phyloP scores from a whole-genome alignment of 306 rosid species.

The Clitoria ternatea region DNA sequence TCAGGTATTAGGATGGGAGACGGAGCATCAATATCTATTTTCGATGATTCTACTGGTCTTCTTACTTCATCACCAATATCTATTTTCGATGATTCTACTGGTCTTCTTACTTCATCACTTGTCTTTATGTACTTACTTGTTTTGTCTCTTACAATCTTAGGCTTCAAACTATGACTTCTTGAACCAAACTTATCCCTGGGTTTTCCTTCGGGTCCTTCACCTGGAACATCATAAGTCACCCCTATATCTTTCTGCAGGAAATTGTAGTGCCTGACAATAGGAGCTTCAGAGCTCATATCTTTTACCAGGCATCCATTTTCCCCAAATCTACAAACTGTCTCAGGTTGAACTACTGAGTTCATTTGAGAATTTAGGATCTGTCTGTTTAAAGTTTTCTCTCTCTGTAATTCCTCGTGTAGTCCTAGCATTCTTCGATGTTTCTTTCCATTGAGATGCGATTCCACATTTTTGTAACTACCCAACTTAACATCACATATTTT shows the following conservation, averaged over 20 bases:
- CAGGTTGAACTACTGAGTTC: neutral
- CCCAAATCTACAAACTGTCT: neutral
- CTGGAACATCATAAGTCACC: neutral
- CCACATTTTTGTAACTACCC: neutral
- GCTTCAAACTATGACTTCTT: neutral
- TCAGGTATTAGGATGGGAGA: slow-evolving; percentile 1
- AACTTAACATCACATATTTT: slow-evolving; percentile 3
- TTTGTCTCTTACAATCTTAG: neutral
- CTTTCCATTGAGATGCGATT: slow-evolving; percentile 3
- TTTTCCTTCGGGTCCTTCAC: neutral
- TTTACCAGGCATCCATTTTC: neutral
- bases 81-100: slow-evolving; percentile 1
- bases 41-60: slow-evolving; percentile 5
- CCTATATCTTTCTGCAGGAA: neutral
- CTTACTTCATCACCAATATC: neutral
- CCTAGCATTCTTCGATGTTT: neutral
- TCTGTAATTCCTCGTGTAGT: neutral
- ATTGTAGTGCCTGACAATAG: neutral
- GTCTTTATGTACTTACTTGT: slow-evolving; percentile 12
- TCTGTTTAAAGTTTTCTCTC: neutral
- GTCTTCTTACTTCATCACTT: neutral
- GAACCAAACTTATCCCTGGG: neutral
- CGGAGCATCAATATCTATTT: neutral
- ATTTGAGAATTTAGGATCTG: neutral
- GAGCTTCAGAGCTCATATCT: neutral